Percentiles rank a stretch among this genome's conserved stretches.
phyloP scores from a whole-genome alignment of 2,329 filamentous ascomycete species.

The Colletotrichum karsti region DNA sequence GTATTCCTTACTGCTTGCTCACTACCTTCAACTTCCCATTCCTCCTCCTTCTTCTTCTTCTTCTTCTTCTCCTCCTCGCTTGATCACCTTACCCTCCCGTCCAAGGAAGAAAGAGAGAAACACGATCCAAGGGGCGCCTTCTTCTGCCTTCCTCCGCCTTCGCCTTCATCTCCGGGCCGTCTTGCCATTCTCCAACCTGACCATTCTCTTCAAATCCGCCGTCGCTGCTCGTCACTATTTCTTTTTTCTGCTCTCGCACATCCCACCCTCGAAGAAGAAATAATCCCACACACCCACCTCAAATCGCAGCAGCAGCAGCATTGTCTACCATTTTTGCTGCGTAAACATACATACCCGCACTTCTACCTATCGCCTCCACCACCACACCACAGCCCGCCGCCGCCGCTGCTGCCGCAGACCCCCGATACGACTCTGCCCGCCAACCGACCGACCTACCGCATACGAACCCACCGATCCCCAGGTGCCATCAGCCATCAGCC shows the following conservation, averaged over 20 bases:
- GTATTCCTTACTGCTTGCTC: slow-evolving; percentile 22
- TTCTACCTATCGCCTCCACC: neutral
- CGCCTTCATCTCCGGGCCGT: slow-evolving; percentile 3
- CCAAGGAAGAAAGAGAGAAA: neutral
- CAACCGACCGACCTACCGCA: neutral
- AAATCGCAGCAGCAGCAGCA: neutral
- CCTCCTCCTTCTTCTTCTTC: neutral
- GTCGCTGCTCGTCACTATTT: neutral
- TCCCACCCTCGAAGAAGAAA: slow-evolving; percentile 1
- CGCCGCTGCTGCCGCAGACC: slow-evolving; percentile 1
- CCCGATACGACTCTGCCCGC: slow-evolving; percentile 15
- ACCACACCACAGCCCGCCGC: no score
- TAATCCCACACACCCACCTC: slow-evolving; percentile 4
- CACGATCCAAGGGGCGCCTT: neutral
- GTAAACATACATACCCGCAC: neutral
- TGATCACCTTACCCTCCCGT: neutral
- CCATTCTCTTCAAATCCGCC: neutral
- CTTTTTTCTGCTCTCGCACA: neutral
- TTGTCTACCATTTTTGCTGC: neutral
- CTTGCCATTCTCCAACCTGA: neutral
- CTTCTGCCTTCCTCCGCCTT: neutral
- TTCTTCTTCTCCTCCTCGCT: no score
- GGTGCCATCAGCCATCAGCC: no score
- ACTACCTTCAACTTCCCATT: neutral
- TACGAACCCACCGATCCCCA: slow-evolving; percentile 17